These are phyloP conservation scores for Capniomyces stellatus DNA, from an alignment of 371 early-diverging fungal species.

Conservation along the genomic window DNA sequence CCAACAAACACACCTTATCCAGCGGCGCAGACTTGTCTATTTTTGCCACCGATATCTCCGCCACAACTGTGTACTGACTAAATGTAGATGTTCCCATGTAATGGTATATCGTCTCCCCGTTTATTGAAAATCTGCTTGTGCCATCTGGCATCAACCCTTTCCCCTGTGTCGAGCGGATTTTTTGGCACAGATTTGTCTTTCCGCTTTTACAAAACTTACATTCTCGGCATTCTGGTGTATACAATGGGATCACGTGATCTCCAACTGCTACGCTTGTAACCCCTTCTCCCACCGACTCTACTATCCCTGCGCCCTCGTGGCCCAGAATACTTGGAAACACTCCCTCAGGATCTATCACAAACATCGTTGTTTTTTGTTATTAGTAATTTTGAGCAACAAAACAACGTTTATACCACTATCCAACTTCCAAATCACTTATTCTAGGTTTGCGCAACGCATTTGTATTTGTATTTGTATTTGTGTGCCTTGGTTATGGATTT, in stretches of 20 bases:
- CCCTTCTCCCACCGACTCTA: constrained; percentile 91
- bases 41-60: constrained; percentile 83
- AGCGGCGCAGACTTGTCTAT: constrained; percentile 57
- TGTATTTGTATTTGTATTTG: background rate
- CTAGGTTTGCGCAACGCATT: too few relatives aligned
- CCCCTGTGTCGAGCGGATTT: constrained; percentile 82
- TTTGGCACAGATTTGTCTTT: constrained; percentile 89
- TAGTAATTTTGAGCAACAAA: too few relatives aligned
- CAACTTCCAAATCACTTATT: too few relatives aligned
- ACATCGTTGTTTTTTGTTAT: too few relatives aligned
- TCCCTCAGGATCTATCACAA: constrained; percentile 50
- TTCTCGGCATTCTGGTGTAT: constrained; percentile 76
- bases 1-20: constrained; percentile 76
- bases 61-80: constrained; percentile 83
- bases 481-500: background rate
- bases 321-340: constrained; percentile 84
- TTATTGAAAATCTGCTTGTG: constrained; percentile 82
- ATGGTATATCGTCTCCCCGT: constrained; percentile 72
- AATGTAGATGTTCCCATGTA: constrained; percentile 96
- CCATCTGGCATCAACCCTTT: constrained; percentile 90
- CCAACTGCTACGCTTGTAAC: constrained; percentile 77
- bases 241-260: constrained; percentile 91
- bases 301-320: constrained; percentile 90
- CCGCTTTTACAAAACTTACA: constrained; percentile 92
- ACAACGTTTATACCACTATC: too few relatives aligned